phyloP scores from a whole-genome alignment of 2,329 filamentous ascomycete genomes.

The Trichophaea hybrida region DNA sequence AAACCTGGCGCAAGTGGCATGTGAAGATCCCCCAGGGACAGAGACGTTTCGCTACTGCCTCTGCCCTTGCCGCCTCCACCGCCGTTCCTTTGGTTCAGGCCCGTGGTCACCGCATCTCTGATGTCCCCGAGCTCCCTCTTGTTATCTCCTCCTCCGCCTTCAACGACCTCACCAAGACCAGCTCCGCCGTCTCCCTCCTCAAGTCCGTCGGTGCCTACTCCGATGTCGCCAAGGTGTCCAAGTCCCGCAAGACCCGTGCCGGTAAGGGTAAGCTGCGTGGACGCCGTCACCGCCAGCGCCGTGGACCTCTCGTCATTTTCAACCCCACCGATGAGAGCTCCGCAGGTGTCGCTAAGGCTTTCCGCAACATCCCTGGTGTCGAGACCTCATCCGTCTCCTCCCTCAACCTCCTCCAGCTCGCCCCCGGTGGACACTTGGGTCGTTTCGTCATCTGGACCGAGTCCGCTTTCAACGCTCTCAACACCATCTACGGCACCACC shows the following conservation, averaged over 20 bases:
- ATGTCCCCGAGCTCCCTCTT: conserved; percentile 89
- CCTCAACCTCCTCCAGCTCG: conserved; percentile 98
- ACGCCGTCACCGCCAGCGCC: conserved; percentile 92
- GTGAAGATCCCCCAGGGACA: conserved; percentile 99
- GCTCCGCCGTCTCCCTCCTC: conserved; percentile 71
- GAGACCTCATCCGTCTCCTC: conserved; percentile 91
- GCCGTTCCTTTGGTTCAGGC: conserved; percentile 88
- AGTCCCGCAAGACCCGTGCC: conserved; percentile 89
- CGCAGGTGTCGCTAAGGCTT: conserved; percentile 82
- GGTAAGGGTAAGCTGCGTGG: conserved; percentile 98
- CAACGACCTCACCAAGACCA: conserved; percentile 73
- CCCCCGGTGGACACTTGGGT: conserved; percentile 94
- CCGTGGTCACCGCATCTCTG: conserved; percentile 88
- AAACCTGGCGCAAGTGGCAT: conserved; percentile 99
- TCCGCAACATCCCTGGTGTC: conserved; percentile 98
- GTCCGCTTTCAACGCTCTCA: conserved; percentile 86
- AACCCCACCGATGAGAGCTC: conserved; percentile 76
- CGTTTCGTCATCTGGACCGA: conserved; percentile 99
- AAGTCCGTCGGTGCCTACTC: conserved; percentile 78
- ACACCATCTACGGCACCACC: conserved; percentile 92
- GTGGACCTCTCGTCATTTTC: conserved; percentile 95
- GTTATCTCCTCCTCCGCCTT: conserved; percentile 88
- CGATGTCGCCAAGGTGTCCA: conserved; percentile 90
- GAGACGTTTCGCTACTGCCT: conserved; percentile 97
- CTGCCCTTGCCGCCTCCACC: conserved; percentile 90